Base-by-base conservation (phyloP, 495 filamentous ascomycete genomes). In the Lophiostoma macrostomum region DNA sequence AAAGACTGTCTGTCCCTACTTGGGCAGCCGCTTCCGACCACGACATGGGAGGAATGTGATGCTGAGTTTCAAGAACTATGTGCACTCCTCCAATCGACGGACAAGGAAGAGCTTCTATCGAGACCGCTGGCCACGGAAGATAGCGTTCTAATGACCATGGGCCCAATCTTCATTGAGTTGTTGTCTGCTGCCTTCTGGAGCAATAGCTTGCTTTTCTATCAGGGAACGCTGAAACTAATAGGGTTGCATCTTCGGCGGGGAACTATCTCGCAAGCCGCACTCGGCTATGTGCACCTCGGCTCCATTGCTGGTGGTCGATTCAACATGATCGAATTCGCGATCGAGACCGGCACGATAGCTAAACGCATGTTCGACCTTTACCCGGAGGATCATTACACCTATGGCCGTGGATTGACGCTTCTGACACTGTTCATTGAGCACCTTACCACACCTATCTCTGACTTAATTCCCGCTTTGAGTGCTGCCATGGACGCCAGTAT, bases 121-220 rank as follows among this genome's bases (percentile, higher is more conserved):
- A 79, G 77, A 22, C 73, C 77, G 3, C 56, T 74, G 38, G 69
- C 69, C 35, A 69, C 47, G 7, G 40, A 73, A 20, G 81, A 87
- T 53, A 68, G 75, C 4, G 74, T 68, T 22, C 63, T 88, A 32
- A 69, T 82, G 18, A 85, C 82, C 0, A 76, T 88, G 10, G 89
- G 86, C 13, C 79, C 85, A 0, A 81, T 94, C 22, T 74, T 95
- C 51, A 75, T 82, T 0, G 90, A 95, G 66, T 82, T 87, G 8
- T 77, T 86, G 50, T 81, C 82, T 42, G 82, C 88, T n/a, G 85
- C 85, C 0, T 95, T 86, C 69, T 96, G 89, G 89, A 82, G 80
- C 58, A 82, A 93, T 64, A 70, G 74, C 14, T 61, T 88, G 19
- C 77, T 81, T 20, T 95, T 90, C 67, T 94, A 90, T 64, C 81